Evolutionary conservation across 2,329 filamentous ascomycete species (phyloP).

Genomic region (Tolypocladium nubicola): DNA sequence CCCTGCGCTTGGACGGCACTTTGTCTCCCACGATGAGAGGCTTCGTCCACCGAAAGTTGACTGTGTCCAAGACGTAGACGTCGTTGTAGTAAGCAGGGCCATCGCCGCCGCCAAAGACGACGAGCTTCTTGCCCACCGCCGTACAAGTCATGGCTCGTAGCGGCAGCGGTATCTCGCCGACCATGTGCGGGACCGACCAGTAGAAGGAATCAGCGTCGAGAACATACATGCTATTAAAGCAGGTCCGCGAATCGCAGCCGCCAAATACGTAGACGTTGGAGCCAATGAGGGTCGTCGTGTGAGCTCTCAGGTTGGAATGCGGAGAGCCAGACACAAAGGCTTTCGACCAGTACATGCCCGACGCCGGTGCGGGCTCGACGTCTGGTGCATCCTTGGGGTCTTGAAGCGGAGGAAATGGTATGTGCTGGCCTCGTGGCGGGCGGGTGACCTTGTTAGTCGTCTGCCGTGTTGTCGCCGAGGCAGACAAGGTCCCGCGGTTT

Average conservation of each 20-base stretch:
- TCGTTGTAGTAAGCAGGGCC: conserved; percentile 64
- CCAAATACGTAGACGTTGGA: conserved; percentile 60
- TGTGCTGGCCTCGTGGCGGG: conserved; percentile 28
- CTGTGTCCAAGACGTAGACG: conserved; percentile 60
- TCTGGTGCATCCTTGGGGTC: conserved; percentile 46
- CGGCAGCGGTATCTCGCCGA: conserved; percentile 53
- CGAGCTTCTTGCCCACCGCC: conserved; percentile 58
- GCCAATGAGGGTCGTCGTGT: conserved; percentile 56
- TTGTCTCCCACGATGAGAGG: conserved; percentile 49
- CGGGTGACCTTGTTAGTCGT: conserved; percentile 9
- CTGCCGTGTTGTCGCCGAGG: conserved; percentile 7
- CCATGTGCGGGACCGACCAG: conserved; percentile 55
- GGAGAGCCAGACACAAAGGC: conserved; percentile 52
- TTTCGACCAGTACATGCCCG: conserved; percentile 63
- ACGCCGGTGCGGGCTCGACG: conserved; percentile 52
- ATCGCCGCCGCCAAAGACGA: conserved; percentile 60
- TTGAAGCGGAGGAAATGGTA: conserved; percentile 45
- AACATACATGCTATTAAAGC: conserved; percentile 61
- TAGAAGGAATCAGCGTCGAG: conserved; percentile 61
- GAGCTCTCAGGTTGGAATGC: conserved; percentile 52
- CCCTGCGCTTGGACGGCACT: conserved; percentile 49
- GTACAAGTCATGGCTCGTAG: conserved; percentile 64
- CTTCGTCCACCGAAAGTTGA: conserved; percentile 56
- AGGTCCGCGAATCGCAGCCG: conserved; percentile 54
- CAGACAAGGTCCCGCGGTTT: conserved; percentile 11